phyloP scores from a whole-genome alignment of 495 filamentous ascomycete genomes.

The Penicillium waksmanii region DNA sequence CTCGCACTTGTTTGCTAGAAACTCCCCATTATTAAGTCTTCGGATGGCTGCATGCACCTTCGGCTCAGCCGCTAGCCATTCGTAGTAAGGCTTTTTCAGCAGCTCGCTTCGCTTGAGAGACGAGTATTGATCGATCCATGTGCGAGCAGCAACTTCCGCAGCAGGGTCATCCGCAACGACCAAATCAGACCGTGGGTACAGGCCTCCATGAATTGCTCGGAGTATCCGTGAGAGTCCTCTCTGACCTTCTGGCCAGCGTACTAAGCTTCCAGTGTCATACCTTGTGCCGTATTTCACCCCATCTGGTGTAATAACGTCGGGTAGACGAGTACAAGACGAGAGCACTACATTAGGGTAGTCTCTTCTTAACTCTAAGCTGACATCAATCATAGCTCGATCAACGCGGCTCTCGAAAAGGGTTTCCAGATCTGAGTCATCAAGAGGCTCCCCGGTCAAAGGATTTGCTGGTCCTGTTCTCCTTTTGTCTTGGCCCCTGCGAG shows the following conservation, averaged over 20 bases:
- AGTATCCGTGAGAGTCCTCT: background rate
- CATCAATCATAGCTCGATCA: background rate
- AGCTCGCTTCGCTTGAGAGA: background rate
- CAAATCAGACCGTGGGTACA: background rate
- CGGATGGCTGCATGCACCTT: background rate
- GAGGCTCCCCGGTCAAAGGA: no score
- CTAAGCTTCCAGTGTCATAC: background rate
- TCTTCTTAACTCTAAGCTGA: background rate
- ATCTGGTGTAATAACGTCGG: background rate
- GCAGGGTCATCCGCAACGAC: background rate
- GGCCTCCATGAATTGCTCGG: background rate
- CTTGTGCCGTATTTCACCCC: background rate
- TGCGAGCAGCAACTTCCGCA: background rate
- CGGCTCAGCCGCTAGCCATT: background rate
- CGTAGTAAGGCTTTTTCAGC: background rate
- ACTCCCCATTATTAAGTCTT: background rate
- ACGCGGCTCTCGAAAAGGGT: background rate
- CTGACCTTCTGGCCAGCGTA: background rate
- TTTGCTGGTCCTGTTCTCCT: no score
- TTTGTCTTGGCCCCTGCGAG: no score
- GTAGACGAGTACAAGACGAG: constrained; percentile 1
- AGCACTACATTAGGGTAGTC: background rate
- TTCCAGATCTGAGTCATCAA: background rate
- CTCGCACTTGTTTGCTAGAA: background rate
- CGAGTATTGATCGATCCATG: background rate